Percentiles rank a stretch among this genome's conserved stretches.
These are phyloP conservation scores for Flaveria brownii DNA, from an alignment of 129 eudicot species.

Conservation along the genomic window DNA sequence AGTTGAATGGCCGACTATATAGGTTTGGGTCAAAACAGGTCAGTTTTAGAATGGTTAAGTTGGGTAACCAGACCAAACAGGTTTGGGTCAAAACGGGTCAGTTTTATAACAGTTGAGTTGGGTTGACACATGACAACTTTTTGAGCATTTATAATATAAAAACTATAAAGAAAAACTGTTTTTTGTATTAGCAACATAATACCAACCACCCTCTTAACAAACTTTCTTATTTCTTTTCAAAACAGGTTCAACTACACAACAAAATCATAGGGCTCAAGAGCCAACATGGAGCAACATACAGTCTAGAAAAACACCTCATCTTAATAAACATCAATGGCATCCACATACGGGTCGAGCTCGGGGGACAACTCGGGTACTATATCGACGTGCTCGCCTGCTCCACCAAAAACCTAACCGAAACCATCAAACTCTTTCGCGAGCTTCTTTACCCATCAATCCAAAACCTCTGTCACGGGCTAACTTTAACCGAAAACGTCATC, in stretches of 20 bases:
- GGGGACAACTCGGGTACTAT: conserved; percentile 68
- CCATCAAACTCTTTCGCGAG: conserved; percentile 69
- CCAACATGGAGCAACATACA: conserved; percentile 87
- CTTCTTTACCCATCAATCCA: conserved; percentile 82
- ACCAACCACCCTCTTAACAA: neutral
- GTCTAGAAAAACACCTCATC: conserved; percentile 74
- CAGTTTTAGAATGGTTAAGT: neutral
- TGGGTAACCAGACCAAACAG: too few relatives aligned
- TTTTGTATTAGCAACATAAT: neutral
- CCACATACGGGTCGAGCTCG: conserved; percentile 72
- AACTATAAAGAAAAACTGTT: too few relatives aligned
- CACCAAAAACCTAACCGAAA: conserved; percentile 71
- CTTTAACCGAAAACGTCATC: conserved; percentile 60
- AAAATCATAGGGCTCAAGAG: conserved; percentile 57
- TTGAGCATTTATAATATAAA: too few relatives aligned
- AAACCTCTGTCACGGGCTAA: conserved; percentile 64
- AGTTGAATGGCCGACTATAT: too few relatives aligned
- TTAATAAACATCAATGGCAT: conserved; percentile 68
- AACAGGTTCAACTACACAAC: conserved; percentile 85
- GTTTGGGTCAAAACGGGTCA: neutral
- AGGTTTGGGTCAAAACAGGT: neutral
- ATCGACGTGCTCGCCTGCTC: conserved; percentile 87
- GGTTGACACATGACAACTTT: neutral
- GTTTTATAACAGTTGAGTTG: neutral
- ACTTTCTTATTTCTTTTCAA: conserved; percentile 13